Base-by-base conservation (phyloP, 1,284 basidiomycete genomes). In the Fomitopsis palustris region DNA sequence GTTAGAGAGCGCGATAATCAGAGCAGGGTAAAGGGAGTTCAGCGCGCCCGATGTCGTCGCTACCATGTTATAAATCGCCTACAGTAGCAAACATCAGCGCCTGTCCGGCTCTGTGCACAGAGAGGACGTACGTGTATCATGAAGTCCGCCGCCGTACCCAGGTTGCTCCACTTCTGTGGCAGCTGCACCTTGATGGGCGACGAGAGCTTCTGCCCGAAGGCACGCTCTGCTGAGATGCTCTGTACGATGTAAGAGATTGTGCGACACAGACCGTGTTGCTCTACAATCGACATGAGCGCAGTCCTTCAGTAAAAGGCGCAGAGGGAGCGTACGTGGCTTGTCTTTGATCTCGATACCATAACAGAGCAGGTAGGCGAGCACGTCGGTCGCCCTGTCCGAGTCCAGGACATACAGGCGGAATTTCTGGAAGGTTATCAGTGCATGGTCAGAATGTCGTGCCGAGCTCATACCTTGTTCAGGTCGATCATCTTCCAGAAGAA, bases 161-260 rank as follows among this genome's bases (percentile, higher is more conserved):
- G 76, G 2, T 83, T 81, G 37, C 81, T 81, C 85, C 87, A 94
- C 70, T 92, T 95, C 19, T 86, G 76, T 9, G 90, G 90, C 39
- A 94, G 72, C 31, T 85, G 78, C 6, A 84, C 77, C 64, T 81
- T 86, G 51, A 92, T 74, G 2, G 87, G 82, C 17, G 77, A 82
- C 37, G 81, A 80, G 37, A 96, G 75, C 57, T 85, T 85, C 5
- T 72, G 66, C 2, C 90, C 92, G 68, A 98, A 96, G 0, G 82
- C 78, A 31, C 81, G 80, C 66, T 97, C 93, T 0, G 94, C 88
- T 3, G 95, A 95, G 19, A 98, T 75, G 4, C 93, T 90, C 70
- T 99, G 96, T 4, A 98, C 78, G 60, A 98, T 89, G 74, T 97
- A 98, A 2, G 93, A 93, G 33, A 96, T 79, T 3, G 93, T 86